Conservation (phyloP, 768 basidiomycete species). For the Rhizopogon vulgaris region DNA sequence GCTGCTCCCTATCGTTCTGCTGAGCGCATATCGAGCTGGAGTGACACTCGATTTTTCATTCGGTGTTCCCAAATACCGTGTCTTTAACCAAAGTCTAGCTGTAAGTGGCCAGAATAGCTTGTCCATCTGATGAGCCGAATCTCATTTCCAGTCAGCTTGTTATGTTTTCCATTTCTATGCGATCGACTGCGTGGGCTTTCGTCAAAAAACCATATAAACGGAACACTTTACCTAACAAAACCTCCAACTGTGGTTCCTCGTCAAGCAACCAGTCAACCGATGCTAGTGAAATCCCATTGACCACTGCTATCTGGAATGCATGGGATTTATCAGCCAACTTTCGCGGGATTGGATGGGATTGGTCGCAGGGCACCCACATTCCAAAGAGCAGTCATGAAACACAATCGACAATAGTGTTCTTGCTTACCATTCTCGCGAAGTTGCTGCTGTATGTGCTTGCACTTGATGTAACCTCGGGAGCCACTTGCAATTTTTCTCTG, state of each 20-base stretch:
- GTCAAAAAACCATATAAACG: constrained; percentile 1
- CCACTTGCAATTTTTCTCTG: constrained; percentile 28
- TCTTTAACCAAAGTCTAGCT: constrained; percentile 15
- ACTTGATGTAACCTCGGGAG: constrained; percentile 9
- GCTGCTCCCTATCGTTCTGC: constrained; percentile 44
- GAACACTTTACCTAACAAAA: background rate
- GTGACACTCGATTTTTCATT: constrained; percentile 19
- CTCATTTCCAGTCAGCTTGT: constrained; percentile 12
- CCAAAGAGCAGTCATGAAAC: constrained; percentile 8
- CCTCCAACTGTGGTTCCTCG: background rate
- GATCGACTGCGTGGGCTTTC: constrained; percentile 18
- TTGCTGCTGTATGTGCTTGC: constrained; percentile 3
- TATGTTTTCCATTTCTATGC: constrained; percentile 21
- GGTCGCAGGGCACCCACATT: constrained; percentile 6
- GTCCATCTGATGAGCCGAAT: background rate
- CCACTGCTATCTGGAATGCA: constrained; percentile 16
- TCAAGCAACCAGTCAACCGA: background rate
- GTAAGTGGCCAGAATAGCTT: constrained; percentile 9
- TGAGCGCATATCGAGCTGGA: constrained; percentile 35
- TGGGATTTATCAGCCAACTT: constrained; percentile 20
- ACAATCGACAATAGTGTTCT: constrained; percentile 12
- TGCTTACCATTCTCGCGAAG: constrained; percentile 5
- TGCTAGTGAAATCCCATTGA: background rate
- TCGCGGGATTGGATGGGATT: constrained; percentile 23
- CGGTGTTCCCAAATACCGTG: constrained; percentile 6